Evolutionary conservation across 306 rosid genomes (phyloP).

Genomic region (Lathyrus sativus): DNA sequence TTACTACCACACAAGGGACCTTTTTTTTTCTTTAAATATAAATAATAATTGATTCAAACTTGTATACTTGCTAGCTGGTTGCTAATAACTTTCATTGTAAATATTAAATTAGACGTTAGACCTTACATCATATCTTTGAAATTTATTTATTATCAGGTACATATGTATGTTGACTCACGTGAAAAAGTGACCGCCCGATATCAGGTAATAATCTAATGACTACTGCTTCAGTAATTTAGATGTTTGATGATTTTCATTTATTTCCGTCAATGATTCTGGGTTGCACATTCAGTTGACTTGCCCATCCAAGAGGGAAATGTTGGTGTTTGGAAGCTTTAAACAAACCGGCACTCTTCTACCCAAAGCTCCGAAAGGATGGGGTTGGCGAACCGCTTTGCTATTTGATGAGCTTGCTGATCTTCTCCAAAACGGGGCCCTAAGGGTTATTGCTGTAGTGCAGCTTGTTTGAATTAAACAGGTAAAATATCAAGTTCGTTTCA

Average conservation of each 20-base stretch:
- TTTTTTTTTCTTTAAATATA: background rate
- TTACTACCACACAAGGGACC: background rate
- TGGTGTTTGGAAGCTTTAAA: slow-evolving; percentile 89
- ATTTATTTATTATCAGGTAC: slow-evolving; percentile 71
- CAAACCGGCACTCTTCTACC: slow-evolving; percentile 96
- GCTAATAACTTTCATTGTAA: background rate
- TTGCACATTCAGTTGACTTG: slow-evolving; percentile 64
- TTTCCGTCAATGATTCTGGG: slow-evolving; percentile 35
- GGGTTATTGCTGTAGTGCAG: slow-evolving; percentile 92
- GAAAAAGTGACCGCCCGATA: slow-evolving; percentile 88
- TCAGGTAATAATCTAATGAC: slow-evolving; percentile 64
- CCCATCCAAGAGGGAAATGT: slow-evolving; percentile 92
- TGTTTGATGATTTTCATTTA: slow-evolving; percentile 9
- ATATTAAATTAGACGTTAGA: slow-evolving; percentile 18
- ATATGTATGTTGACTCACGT: slow-evolving; percentile 59
- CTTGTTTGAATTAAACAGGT: slow-evolving; percentile 58
- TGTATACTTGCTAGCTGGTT: slow-evolving; percentile 11
- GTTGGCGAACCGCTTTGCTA: slow-evolving; percentile 92
- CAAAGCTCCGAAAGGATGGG: slow-evolving; percentile 98
- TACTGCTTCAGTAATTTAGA: slow-evolving; percentile 10
- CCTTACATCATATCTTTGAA: slow-evolving; percentile 5
- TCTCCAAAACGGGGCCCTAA: slow-evolving; percentile 85
- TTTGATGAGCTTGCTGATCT: slow-evolving; percentile 88
- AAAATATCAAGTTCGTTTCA: slow-evolving; percentile 3
- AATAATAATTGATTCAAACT: background rate